Evolutionary conservation across 2,329 filamentous ascomycete genomes (phyloP).

Genomic region (Onygena corvina): DNA sequence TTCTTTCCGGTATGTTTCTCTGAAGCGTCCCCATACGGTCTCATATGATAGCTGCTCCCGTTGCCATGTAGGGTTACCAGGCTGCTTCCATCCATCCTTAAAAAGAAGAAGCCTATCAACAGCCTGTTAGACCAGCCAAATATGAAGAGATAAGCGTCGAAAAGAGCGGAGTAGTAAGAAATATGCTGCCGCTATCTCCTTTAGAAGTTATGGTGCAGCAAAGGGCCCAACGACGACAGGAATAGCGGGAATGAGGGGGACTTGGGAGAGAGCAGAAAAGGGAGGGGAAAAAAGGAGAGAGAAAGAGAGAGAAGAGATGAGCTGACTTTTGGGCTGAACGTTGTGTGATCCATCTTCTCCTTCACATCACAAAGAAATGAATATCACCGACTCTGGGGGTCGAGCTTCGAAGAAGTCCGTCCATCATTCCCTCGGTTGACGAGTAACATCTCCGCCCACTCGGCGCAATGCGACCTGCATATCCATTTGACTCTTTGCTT

Average conservation of each 20-base stretch:
- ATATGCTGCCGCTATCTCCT: neutral
- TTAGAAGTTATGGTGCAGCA: too few relatives aligned
- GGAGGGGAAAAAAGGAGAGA: neutral
- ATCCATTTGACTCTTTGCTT: constrained; percentile 1
- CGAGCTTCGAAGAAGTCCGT: neutral
- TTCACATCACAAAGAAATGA: constrained; percentile 1
- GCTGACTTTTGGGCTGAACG: neutral
- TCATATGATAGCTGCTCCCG: neutral
- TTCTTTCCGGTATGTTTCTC: neutral
- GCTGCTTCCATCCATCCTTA: constrained; percentile 1
- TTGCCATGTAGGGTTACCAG: neutral
- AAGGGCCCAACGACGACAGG: neutral
- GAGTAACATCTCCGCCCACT: neutral
- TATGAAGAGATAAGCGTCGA: neutral
- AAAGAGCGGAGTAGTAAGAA: neutral
- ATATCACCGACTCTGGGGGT: neutral
- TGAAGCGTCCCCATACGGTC: neutral
- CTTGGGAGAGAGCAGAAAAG: neutral
- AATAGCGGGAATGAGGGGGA: neutral
- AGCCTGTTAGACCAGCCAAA: neutral
- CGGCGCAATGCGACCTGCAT: neutral
- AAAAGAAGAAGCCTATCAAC: neutral
- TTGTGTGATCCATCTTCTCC: constrained; percentile 6
- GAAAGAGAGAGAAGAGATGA: constrained; percentile 2
- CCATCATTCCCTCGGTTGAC: neutral